Conservation (phyloP, 1,139 yeast species). For the Candida glucosophila region DNA sequence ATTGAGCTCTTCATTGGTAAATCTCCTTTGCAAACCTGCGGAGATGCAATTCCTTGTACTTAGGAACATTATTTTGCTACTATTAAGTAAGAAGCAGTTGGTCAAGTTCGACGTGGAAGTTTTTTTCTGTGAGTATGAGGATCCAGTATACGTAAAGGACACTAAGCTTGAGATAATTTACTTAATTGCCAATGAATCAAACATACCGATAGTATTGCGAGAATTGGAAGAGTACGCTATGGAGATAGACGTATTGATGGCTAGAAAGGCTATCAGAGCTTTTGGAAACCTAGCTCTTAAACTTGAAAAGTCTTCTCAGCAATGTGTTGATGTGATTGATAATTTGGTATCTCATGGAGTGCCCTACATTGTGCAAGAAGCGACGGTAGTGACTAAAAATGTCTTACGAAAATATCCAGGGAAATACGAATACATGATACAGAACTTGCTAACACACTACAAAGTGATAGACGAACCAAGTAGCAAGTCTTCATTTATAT, state of each 20-base stretch:
- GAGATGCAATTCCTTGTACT: constrained; percentile 80
- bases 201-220: constrained; percentile 52
- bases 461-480: constrained; percentile 64
- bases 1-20: constrained; percentile 64
- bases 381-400: constrained; percentile 67
- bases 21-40: constrained; percentile 67
- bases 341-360: constrained; percentile 59
- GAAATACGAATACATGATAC: constrained; percentile 28
- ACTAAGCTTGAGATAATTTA: constrained; percentile 85
- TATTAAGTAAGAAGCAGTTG: constrained; percentile 59
- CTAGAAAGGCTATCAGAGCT: constrained; percentile 80
- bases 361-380: constrained; percentile 73
- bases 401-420: constrained; percentile 70
- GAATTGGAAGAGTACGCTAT: constrained; percentile 84
- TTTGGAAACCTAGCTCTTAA: constrained; percentile 85
- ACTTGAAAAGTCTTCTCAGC: constrained; percentile 43
- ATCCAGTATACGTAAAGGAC: constrained; percentile 82
- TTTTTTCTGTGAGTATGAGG: constrained; percentile 78
- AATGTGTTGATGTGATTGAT: constrained; percentile 56
- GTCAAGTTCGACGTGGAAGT: constrained; percentile 61
- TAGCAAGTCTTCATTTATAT: constrained; percentile 68
- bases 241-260: constrained; percentile 78
- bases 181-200: constrained; percentile 59
- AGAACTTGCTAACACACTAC: constrained; percentile 34
- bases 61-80: constrained; percentile 68